phyloP scores from a whole-genome alignment of 192 early-diverging fungal species.

The Entomortierella beljakovae region DNA sequence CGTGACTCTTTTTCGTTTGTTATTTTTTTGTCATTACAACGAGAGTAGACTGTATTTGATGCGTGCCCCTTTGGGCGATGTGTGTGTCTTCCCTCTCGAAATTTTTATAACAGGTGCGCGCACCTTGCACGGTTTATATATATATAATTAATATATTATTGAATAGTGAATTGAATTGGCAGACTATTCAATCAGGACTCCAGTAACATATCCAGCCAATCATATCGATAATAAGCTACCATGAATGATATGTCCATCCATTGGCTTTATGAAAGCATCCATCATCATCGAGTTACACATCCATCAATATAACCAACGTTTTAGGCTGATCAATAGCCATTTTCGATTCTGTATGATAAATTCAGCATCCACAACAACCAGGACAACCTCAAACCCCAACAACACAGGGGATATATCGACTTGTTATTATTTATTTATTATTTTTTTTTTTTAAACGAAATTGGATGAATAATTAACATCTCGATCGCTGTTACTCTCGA shows the following conservation, averaged over 20 bases:
- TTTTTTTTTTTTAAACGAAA: neutral
- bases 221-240: constrained; percentile 8
- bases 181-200: constrained; percentile 13
- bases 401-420: neutral
- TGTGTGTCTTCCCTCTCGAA: constrained; percentile 39
- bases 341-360: neutral
- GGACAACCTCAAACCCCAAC: too few relatives aligned
- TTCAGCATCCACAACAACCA: neutral
- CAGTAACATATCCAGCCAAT: constrained; percentile 23
- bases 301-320: constrained; percentile 16
- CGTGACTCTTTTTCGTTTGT: too few relatives aligned
- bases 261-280: constrained; percentile 13
- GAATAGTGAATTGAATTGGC: constrained; percentile 16
- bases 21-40: too few relatives aligned
- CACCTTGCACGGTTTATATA: neutral
- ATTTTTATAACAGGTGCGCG: constrained; percentile 47
- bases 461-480: constrained; percentile 27
- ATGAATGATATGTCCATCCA: neutral
- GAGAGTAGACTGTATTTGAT: too few relatives aligned
- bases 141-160: neutral
- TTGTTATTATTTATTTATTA: neutral
- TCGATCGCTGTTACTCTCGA: neutral
- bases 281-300: constrained; percentile 11
- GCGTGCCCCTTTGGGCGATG: neutral
- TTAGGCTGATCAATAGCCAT: neutral